Evolutionary conservation across 352 stramenopile species (phyloP), one percentile per base, ranked within the genome.

Genomic region (Pythium volutum): DNA sequence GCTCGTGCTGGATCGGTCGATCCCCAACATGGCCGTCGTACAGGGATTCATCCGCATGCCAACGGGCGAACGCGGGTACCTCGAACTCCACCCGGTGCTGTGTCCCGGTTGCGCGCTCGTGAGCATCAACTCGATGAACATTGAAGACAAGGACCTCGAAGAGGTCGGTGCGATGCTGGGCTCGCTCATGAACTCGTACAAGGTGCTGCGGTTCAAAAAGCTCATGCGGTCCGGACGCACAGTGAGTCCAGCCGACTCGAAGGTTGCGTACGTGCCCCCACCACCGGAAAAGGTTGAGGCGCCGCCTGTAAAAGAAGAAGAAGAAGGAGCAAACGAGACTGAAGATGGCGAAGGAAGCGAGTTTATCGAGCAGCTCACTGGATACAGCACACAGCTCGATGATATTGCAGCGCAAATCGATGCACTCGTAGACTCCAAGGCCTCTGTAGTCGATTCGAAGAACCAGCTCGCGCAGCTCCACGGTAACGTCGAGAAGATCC

Each of bases 151-250:
- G 48, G 72, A 70, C 0, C 69, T 93, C 8, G 74, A 77, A 3
- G 86, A 93, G 55, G 73, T 95, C 10, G 86, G 86, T 0, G 71
- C 79, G 11, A 84, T 93, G 20, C 65, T 95, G 20, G 82, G 67
- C 20, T 84, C 79, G 12, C 71, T 90, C 15, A 54, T 74, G 14
- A 71, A 74, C 11, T 67, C 71, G 31, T 71, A 75, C 18, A 91
- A 92, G 39, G 66, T 91, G 20, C 61, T 95, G 52, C 77, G 79
- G n/a, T 95, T 95, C 63, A 95, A 91, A 64, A 93, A 93, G 52
- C 79, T 92, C 14, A 92, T 91, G 71, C 84, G 79, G 29, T 71
- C 75, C 42, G 84, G 81, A 12, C 78, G 80, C 14, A 85, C 78
- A 2, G 84, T 82, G n/a, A 91, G 86, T 46, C 85, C 85, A 14